Evolutionary conservation across 306 rosid species (phyloP).

Genomic region (Quercus alba): DNA sequence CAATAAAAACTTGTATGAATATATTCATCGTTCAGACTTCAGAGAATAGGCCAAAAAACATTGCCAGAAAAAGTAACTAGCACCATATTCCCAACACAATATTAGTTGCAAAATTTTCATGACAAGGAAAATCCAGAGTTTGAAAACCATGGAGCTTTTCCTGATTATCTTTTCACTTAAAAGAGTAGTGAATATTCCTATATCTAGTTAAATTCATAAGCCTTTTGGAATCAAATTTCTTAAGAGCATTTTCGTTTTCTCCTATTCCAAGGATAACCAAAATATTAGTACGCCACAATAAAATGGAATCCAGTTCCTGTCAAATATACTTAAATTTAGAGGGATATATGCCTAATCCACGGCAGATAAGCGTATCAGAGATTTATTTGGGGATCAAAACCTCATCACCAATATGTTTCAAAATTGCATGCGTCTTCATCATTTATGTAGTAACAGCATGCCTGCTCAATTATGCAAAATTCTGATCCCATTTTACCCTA

Average conservation of each 20-base stretch:
- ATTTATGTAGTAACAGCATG: background rate
- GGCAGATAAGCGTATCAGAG: conserved; percentile 1
- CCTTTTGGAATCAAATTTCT: conserved; percentile 15
- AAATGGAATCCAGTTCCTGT: conserved; percentile 45
- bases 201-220: conserved; percentile 4
- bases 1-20: conserved; percentile 24
- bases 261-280: conserved; percentile 19
- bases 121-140: conserved; percentile 15
- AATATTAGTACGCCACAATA: conserved; percentile 14
- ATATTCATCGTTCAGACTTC: conserved; percentile 4
- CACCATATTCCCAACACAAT: conserved; percentile 25
- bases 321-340: conserved; percentile 17
- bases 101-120: background rate
- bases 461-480: no score
- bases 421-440: background rate
- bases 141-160: conserved; percentile 12
- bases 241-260: conserved; percentile 1
- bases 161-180: background rate
- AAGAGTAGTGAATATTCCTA: conserved; percentile 19
- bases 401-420: background rate
- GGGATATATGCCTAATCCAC: conserved; percentile 23
- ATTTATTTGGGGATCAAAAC: background rate
- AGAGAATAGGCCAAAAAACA: conserved; percentile 19
- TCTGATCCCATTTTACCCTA: no score
- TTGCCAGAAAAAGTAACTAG: conserved; percentile 19